These are phyloP conservation scores for Ottelia alismoides DNA, from an alignment of 106 monocot genomes.

Conservation along the genomic window DNA sequence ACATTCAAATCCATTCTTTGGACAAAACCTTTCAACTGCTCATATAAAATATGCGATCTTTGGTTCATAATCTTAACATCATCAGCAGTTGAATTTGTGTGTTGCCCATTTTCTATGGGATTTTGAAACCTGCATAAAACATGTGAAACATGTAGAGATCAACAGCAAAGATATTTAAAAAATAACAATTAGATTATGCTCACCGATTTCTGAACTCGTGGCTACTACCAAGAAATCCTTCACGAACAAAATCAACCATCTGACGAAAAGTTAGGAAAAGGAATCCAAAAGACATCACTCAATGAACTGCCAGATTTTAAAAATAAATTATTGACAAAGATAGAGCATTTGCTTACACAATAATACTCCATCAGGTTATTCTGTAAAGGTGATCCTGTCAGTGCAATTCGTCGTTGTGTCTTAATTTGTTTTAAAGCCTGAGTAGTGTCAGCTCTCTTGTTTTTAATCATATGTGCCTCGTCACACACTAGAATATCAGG, in stretches of 20 bases:
- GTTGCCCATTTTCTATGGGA: slow-evolving; percentile 98
- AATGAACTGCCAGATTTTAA: no score
- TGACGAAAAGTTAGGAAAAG: no score
- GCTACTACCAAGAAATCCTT: slow-evolving; percentile 90
- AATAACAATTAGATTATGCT: background rate
- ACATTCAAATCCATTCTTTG: slow-evolving; percentile 97
- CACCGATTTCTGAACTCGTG: slow-evolving; percentile 94
- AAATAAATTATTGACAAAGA: no score
- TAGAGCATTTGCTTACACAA: slow-evolving; percentile 53
- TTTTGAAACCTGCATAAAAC: slow-evolving; percentile 76
- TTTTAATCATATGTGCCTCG: slow-evolving; percentile 99
- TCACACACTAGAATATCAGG: slow-evolving; percentile 95
- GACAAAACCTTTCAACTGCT: slow-evolving; percentile 94
- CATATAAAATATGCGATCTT: slow-evolving; percentile 88
- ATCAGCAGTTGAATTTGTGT: slow-evolving; percentile 79
- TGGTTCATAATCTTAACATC: slow-evolving; percentile 99
- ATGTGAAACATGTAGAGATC: background rate
- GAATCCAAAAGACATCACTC: no score
- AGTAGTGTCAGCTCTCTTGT: slow-evolving; percentile 79
- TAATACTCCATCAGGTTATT: slow-evolving; percentile 99
- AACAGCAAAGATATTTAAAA: background rate
- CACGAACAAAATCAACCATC: slow-evolving; percentile 99
- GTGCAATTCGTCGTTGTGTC: slow-evolving; percentile 89
- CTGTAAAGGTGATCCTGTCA: slow-evolving; percentile 97
- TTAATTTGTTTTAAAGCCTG: slow-evolving; percentile 84